A percentile compares a stretch with the other conserved stretches of the same genome.
Evolutionary conservation across 257 asterid genomes (phyloP).

Genomic region (Anisodus acutangulus): DNA sequence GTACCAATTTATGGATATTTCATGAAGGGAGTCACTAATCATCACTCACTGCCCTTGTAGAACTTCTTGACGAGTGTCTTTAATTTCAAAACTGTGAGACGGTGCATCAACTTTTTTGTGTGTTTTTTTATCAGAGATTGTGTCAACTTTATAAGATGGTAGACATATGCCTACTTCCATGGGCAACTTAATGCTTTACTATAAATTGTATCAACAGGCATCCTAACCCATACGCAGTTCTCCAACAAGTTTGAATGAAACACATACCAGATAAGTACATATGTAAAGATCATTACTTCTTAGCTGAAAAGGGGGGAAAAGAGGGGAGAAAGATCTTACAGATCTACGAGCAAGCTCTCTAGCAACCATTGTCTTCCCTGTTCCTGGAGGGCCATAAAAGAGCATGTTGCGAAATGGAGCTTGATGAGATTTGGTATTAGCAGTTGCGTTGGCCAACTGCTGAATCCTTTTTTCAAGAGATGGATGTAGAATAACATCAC

Average conservation of each 20-base stretch:
- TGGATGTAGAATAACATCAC: constrained; percentile 86
- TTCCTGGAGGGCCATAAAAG: constrained; percentile 96
- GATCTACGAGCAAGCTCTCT: constrained; percentile 96
- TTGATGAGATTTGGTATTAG: constrained; percentile 83
- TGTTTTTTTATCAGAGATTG: not conserved
- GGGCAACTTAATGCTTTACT: not conserved
- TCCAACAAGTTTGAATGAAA: not conserved
- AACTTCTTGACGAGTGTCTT: not conserved
- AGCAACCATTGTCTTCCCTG: constrained; percentile 99
- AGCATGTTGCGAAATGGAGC: constrained; percentile 97
- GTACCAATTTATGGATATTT: constrained; percentile 1
- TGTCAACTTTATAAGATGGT: constrained; percentile 2
- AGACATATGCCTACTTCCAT: not conserved
- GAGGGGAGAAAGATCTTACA: constrained; percentile 49
- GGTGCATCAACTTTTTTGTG: not conserved
- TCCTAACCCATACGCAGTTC: not conserved
- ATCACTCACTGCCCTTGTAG: not conserved
- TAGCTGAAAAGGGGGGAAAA: not conserved
- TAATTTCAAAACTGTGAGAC: not conserved
- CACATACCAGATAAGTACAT: not conserved
- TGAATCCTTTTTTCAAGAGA: constrained; percentile 78
- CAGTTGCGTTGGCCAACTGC: constrained; percentile 83
- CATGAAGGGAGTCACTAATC: not conserved
- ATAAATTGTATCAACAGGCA: constrained; percentile 3
- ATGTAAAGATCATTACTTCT: not conserved